A percentile compares a stretch with the other conserved stretches of the same genome.
These are phyloP conservation scores for Paraurostyla sp. DNA, from an alignment of 73 alveolate genomes.

Conservation along the genomic window DNA sequence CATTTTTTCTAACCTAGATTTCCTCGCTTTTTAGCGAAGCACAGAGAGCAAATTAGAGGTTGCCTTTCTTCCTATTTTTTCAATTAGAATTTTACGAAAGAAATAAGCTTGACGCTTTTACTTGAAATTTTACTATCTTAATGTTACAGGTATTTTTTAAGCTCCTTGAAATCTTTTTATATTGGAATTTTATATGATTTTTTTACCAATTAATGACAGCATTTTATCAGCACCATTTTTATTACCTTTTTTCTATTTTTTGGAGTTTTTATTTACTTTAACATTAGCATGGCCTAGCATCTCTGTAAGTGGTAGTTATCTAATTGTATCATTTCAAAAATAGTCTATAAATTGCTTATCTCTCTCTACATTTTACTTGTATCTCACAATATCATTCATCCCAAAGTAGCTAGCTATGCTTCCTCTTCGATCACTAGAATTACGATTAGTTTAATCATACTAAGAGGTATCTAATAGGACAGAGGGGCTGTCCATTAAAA, in stretches of 20 bases:
- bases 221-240: neutral
- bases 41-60: no score
- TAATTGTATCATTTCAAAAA: slow-evolving; percentile 17
- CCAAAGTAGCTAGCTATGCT: slow-evolving; percentile 16
- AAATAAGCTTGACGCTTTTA: neutral
- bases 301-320: neutral
- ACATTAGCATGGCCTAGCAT: neutral
- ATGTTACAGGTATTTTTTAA: neutral
- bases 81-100: neutral
- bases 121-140: neutral
- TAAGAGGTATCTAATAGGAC: neutral
- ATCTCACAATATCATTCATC: neutral
- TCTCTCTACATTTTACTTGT: neutral
- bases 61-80: no score
- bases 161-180: neutral
- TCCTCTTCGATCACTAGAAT: neutral
- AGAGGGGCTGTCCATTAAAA: no score
- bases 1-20: no score
- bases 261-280: neutral
- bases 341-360: slow-evolving; percentile 18
- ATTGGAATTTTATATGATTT: neutral
- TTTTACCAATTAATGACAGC: neutral
- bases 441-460: neutral
- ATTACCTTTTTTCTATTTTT: neutral
- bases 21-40: no score